Conservation (phyloP, 2,329 filamentous ascomycete genomes). For the Leptographium wingfieldii region DNA sequence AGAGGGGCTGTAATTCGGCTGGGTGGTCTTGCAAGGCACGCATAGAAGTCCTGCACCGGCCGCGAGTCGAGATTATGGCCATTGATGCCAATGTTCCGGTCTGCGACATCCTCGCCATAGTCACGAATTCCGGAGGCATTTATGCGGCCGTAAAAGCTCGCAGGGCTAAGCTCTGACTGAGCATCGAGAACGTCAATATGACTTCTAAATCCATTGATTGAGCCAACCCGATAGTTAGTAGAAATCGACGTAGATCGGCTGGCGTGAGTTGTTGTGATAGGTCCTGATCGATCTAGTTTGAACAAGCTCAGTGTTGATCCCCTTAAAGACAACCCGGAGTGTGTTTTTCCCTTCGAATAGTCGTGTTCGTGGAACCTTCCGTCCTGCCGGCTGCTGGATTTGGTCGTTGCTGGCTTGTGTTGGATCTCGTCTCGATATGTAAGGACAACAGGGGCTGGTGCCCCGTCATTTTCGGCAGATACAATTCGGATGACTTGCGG, state of each 20-base stretch:
- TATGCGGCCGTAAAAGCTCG: slow-evolving; percentile 35
- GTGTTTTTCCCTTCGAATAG: not conserved
- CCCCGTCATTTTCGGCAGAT: slow-evolving; percentile 2
- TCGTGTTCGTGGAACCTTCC: not conserved
- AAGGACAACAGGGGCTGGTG: slow-evolving; percentile 19
- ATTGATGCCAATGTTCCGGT: slow-evolving; percentile 40
- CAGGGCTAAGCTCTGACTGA: slow-evolving; percentile 35
- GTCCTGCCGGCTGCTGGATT: slow-evolving; percentile 9
- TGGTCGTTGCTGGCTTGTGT: slow-evolving; percentile 26
- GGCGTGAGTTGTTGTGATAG: not conserved
- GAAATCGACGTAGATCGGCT: not conserved
- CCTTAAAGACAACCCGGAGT: not conserved
- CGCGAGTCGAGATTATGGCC: slow-evolving; percentile 20
- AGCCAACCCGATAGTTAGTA: not conserved
- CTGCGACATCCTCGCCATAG: slow-evolving; percentile 54
- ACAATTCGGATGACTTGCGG: not conserved
- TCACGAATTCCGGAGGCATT: slow-evolving; percentile 37
- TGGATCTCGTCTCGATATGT: slow-evolving; percentile 16
- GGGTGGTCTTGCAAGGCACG: slow-evolving; percentile 6
- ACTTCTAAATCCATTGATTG: not conserved
- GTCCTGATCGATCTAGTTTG: not conserved
- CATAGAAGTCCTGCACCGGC: slow-evolving; percentile 24
- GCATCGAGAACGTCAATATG: slow-evolving; percentile 47
- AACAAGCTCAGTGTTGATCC: not conserved
- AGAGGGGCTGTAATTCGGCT: not conserved